Conservation (phyloP, 495 filamentous ascomycete species). For the Lasiosphaeriaceae sp. region DNA sequence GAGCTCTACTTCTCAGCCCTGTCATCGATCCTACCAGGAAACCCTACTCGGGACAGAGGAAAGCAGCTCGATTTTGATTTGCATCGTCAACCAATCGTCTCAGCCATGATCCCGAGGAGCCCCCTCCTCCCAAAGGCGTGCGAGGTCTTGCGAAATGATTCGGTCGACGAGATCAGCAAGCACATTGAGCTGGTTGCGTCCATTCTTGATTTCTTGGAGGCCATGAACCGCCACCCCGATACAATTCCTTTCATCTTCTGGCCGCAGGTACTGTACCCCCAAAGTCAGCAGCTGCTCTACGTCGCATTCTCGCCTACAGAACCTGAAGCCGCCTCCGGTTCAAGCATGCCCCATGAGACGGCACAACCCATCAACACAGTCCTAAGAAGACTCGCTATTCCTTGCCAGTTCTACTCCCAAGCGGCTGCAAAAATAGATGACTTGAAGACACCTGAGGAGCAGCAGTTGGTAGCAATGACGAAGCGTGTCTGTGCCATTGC, state of each 20-base stretch:
- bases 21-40: conserved; percentile 6
- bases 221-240: conserved; percentile 15
- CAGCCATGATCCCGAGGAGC: conserved; percentile 28
- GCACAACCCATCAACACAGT: conserved; percentile 1
- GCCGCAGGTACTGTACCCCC: conserved; percentile 19
- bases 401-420: conserved; percentile 10
- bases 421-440: not conserved
- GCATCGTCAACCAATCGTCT: conserved; percentile 12
- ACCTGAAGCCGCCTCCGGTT: not conserved
- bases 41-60: not conserved
- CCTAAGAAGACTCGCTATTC: conserved; percentile 5
- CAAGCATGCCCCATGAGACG: conserved; percentile 5
- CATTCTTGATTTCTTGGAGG: conserved; percentile 28
- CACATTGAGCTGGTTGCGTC: conserved; percentile 14
- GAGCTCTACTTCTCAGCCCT: conserved; percentile 18
- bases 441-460: not conserved
- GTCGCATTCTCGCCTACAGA: not conserved
- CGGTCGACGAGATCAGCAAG: conserved; percentile 26
- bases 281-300: conserved; percentile 13
- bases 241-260: conserved; percentile 13
- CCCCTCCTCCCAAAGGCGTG: conserved; percentile 27
- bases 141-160: conserved; percentile 25
- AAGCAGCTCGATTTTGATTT: conserved; percentile 12
- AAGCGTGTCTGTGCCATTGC: not conserved
- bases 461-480: not conserved